A percentile compares a stretch with the other conserved stretches of the same genome.
phyloP scores from a whole-genome alignment of 345 rosid species.

The Crucihimalaya himalaica region DNA sequence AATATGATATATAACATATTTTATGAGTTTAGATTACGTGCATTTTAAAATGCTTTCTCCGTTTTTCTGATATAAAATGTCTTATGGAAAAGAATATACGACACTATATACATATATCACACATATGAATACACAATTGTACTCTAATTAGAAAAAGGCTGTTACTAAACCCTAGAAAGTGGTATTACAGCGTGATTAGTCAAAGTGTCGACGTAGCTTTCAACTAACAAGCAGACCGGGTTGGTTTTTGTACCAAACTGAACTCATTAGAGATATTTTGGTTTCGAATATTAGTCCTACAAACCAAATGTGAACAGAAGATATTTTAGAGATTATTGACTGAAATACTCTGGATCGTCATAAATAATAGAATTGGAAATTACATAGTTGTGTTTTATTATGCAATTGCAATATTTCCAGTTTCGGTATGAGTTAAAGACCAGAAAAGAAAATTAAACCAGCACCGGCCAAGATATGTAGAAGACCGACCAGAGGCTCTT shows the following conservation, averaged over 20 bases:
- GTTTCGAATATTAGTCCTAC: background rate
- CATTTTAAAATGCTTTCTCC: background rate
- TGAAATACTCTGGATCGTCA: background rate
- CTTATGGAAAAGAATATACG: background rate
- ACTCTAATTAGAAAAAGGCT: background rate
- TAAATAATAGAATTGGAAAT: background rate
- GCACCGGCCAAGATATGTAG: conserved; percentile 32
- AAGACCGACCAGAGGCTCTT: conserved; percentile 29
- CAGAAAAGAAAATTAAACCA: conserved; percentile 15
- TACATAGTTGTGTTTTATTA: background rate
- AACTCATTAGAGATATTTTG: background rate
- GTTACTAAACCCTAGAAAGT: conserved; percentile 35
- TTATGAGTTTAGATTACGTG: background rate
- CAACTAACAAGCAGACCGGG: conserved; percentile 2
- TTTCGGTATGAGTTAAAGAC: background rate
- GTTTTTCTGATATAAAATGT: background rate
- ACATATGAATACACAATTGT: conserved; percentile 2
- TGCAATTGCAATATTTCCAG: background rate
- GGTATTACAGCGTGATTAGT: conserved; percentile 18
- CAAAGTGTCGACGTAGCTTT: conserved; percentile 19
- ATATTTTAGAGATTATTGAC: background rate
- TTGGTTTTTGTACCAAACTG: conserved; percentile 26
- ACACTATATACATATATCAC: background rate
- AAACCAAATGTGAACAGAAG: background rate
- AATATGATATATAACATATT: background rate